Conservation (phyloP, 169 alveolate species). For the Cryptosporidium viatorum region DNA sequence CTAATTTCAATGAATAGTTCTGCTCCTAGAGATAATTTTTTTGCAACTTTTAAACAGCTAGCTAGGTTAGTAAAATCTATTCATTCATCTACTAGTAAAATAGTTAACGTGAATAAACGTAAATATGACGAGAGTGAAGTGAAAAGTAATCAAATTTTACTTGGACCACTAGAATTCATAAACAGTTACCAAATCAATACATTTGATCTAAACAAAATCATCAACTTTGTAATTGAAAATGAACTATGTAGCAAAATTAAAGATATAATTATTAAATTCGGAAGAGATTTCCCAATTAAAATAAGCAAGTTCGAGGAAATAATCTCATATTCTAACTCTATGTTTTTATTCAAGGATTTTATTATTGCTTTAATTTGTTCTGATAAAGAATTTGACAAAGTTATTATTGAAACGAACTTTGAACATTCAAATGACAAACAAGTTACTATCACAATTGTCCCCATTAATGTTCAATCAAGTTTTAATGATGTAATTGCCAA, state of each 20-base stretch:
- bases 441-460: conserved; percentile 73
- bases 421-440: background rate
- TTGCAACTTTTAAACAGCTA: conserved; percentile 30
- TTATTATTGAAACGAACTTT: conserved; percentile 35
- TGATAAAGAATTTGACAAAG: conserved; percentile 75
- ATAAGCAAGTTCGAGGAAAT: background rate
- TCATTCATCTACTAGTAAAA: conserved; percentile 9
- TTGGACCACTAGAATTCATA: conserved; percentile 67
- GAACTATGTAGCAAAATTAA: conserved; percentile 76
- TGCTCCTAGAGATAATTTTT: background rate
- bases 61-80: conserved; percentile 31
- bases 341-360: conserved; percentile 74
- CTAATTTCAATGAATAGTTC: background rate
- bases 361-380: conserved; percentile 68
- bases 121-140: background rate
- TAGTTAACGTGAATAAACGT: background rate
- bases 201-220: conserved; percentile 65
- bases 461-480: conserved; percentile 77
- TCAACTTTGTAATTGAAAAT: conserved; percentile 11
- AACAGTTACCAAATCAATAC: conserved; percentile 64
- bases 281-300: conserved; percentile 19
- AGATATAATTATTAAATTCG: conserved; percentile 62
- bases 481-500: conserved; percentile 74
- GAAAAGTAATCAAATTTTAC: background rate
- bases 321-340: conserved; percentile 43